These are phyloP conservation scores for Scheffersomyces stipitis DNA, from an alignment of 805 yeast genomes.

Conservation along the genomic window DNA sequence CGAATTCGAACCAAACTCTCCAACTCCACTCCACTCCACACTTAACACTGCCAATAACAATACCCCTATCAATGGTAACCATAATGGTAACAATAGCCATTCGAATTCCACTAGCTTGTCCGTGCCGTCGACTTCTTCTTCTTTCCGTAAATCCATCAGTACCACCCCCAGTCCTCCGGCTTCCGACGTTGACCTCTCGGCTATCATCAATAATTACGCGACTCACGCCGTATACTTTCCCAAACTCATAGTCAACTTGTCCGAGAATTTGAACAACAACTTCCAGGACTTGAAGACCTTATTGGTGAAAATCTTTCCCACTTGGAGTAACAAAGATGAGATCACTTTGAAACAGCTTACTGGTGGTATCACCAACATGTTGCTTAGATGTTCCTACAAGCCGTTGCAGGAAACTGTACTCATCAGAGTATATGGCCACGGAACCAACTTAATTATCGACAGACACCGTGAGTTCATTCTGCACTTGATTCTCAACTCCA, in stretches of 20 bases:
- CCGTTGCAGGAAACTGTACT: slow-evolving; percentile 41
- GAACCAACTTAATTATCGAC: slow-evolving; percentile 70
- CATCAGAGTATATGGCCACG: slow-evolving; percentile 72
- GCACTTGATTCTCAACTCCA: slow-evolving; percentile 59
- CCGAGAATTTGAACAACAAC: slow-evolving; percentile 32
- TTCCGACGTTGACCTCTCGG: slow-evolving; percentile 3
- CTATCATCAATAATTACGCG: slow-evolving; percentile 27
- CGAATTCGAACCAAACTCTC: slow-evolving; percentile 6
- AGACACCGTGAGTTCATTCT: slow-evolving; percentile 73
- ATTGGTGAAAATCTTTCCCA: slow-evolving; percentile 45
- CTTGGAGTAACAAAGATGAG: slow-evolving; percentile 29
- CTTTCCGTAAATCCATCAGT: neutral
- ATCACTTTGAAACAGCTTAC: slow-evolving; percentile 47
- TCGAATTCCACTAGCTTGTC: neutral
- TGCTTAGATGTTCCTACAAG: slow-evolving; percentile 44
- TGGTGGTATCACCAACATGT: slow-evolving; percentile 67
- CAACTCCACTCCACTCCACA: slow-evolving; percentile 1
- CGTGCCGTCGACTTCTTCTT: neutral
- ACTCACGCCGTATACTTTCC: slow-evolving; percentile 54
- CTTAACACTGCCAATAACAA: neutral
- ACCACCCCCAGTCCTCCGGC: slow-evolving; percentile 6
- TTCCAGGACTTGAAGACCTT: slow-evolving; percentile 38
- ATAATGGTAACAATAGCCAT: neutral
- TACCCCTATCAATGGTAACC: neutral
- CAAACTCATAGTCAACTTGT: slow-evolving; percentile 38